phyloP scores from a whole-genome alignment of 2,329 filamentous ascomycete genomes.

The Ciborinia camelliae region DNA sequence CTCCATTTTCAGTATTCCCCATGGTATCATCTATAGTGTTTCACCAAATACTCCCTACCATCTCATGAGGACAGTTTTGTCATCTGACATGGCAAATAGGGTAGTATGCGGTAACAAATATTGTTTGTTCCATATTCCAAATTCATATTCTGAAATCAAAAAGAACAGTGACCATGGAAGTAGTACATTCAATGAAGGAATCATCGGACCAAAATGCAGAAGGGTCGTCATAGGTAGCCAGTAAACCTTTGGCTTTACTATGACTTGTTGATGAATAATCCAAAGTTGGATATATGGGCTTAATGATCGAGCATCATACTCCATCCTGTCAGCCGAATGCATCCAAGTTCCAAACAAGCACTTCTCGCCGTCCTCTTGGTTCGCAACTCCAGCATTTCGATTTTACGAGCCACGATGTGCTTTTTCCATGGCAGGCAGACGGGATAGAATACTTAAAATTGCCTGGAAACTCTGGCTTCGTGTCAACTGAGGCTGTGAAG shows the following conservation, averaged over 20 bases:
- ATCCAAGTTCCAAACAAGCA: neutral
- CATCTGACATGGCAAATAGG: neutral
- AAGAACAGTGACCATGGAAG: too few species aligned
- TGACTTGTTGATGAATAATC: neutral
- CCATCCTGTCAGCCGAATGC: neutral
- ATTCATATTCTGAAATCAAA: neutral
- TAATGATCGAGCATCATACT: neutral
- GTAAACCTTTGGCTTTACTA: neutral
- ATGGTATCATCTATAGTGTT: neutral
- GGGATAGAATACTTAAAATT: neutral
- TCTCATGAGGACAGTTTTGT: neutral
- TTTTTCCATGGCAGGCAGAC: neutral
- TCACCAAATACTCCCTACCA: neutral
- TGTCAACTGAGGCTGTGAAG: neutral
- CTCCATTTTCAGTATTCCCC: neutral
- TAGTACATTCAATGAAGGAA: neutral
- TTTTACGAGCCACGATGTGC: neutral
- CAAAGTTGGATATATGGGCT: neutral
- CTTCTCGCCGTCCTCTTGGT: neutral
- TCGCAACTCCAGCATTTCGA: neutral
- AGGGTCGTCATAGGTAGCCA: neutral
- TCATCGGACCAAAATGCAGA: neutral
- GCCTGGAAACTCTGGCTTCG: neutral
- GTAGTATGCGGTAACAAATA: neutral
- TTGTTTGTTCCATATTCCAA: neutral